Base-by-base conservation (phyloP, 176 grass and related monocot species). In the Themeda triandra region DNA sequence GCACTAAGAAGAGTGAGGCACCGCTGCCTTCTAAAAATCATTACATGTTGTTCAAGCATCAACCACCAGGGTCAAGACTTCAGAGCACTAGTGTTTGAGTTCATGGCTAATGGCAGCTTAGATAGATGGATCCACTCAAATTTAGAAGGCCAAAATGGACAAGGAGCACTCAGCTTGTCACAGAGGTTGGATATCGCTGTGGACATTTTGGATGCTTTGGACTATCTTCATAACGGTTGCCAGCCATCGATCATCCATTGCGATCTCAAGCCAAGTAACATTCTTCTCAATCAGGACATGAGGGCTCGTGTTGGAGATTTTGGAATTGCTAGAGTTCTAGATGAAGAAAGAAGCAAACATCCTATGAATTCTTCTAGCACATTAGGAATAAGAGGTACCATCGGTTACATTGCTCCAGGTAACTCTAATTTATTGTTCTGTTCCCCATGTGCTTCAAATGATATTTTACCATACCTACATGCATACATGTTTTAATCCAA, bases 21-120 rank as follows among this genome's bases (percentile, higher is more conserved):
- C 63, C 35, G 84, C 14, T 86, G 85, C 41, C 84, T 87, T 24
- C 28, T 83, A 63, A 83, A 83, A 68, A 87, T 83, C 10, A 15
- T 90, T 59, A 87, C 89, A 31, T 78, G 79, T 3, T 90, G 80
- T 75, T 87, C 74, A 32, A 69, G 84, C 63, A 65, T 87, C 9
- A 63, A 90, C 10, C 62, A 30, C 27, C 69, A 81, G 30, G 88
- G 88, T 28, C 11, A 83, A 40, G 84, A 90, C 30, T 86, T 90
- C 37, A 75, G 62, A 59, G 81, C 86, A 24, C 64, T 88, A 30
- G 73, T 88, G 8, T 78, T 88, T 40, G 80, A 83, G 30, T 71
- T 54, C 24, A 84, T 84, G 86, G 73, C 66, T 27, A 83, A 88
- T 39, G 79, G 63, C 0, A 86, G 83, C 72, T 66, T 89, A 41